phyloP scores from a whole-genome alignment of 352 stramenopile genomes.

The Phytophthora brassicae region DNA sequence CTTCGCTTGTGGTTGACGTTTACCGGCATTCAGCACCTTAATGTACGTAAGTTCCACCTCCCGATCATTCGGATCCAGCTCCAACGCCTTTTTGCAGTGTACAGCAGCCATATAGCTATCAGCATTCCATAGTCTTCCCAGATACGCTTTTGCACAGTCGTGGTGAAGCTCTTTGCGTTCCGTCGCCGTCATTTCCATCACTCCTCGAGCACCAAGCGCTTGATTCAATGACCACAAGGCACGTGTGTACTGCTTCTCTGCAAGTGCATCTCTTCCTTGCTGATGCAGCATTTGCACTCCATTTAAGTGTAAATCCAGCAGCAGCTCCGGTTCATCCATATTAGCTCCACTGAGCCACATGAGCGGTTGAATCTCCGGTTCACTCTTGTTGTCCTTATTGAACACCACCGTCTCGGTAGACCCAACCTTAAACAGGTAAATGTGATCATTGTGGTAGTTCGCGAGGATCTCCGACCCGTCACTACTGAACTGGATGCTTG shows the following conservation, averaged over 20 bases:
- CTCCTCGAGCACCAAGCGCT: constrained; percentile 33
- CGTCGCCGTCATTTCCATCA: constrained; percentile 31
- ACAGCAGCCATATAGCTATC: constrained; percentile 64
- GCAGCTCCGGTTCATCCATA: constrained; percentile 41
- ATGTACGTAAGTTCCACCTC: constrained; percentile 66
- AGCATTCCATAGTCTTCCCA: constrained; percentile 62
- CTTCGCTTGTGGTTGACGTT: constrained; percentile 44
- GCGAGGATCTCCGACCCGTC: constrained; percentile 68
- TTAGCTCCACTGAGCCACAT: constrained; percentile 44
- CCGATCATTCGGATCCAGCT: constrained; percentile 49
- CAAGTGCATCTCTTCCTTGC: constrained; percentile 24
- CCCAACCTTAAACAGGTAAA: constrained; percentile 77
- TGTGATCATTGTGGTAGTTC: constrained; percentile 88
- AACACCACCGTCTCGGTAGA: constrained; percentile 30
- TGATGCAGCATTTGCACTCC: constrained; percentile 27
- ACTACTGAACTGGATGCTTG: constrained; percentile 79
- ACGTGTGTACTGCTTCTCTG: constrained; percentile 29
- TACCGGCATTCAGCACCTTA: constrained; percentile 43
- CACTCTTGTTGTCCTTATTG: constrained; percentile 30
- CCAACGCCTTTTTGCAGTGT: constrained; percentile 65
- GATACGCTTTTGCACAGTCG: constrained; percentile 63
- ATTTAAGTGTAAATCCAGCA: constrained; percentile 23
- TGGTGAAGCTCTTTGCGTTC: constrained; percentile 64
- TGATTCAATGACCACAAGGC: constrained; percentile 43
- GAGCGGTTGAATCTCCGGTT: constrained; percentile 18